Evolutionary conservation across 2,329 filamentous ascomycete species (phyloP).

Genomic region (Aspergillus awamori): DNA sequence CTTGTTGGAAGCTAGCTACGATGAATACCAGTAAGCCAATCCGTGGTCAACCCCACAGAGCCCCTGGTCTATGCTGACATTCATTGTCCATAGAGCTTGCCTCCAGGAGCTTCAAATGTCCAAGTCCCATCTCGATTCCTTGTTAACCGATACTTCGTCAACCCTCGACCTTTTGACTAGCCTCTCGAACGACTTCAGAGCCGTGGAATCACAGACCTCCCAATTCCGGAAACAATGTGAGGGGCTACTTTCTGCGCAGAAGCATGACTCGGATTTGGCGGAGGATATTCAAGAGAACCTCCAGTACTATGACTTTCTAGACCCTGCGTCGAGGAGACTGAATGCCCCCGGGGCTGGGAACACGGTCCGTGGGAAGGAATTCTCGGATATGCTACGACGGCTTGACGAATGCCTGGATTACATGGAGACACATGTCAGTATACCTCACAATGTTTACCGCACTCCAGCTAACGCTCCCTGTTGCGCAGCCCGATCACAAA

Average conservation of each 20-base stretch:
- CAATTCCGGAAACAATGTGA: conserved; percentile 92
- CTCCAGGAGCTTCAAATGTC: conserved; percentile 79
- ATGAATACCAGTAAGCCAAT: conserved; percentile 72
- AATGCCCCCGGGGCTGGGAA: conserved; percentile 90
- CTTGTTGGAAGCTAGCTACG: conserved; percentile 78
- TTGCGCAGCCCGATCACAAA: conserved; percentile 70
- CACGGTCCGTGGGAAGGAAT: conserved; percentile 79
- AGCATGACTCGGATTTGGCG: conserved; percentile 74
- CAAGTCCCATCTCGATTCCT: conserved; percentile 76
- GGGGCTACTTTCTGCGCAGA: conserved; percentile 79
- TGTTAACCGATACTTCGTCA: conserved; percentile 75
- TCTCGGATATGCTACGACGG: conserved; percentile 83
- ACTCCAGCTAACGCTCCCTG: conserved; percentile 1
- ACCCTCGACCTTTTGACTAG: conserved; percentile 75
- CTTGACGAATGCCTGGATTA: conserved; percentile 90
- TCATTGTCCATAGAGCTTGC: conserved; percentile 61
- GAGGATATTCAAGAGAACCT: conserved; percentile 85
- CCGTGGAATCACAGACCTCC: conserved; percentile 88
- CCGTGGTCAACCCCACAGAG: not conserved
- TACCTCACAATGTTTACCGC: not conserved
- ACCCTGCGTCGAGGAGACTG: conserved; percentile 83
- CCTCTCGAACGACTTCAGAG: conserved; percentile 81
- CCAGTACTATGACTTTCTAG: conserved; percentile 93
- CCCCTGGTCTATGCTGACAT: conserved; percentile 13
- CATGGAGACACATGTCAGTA: conserved; percentile 78